Conservation (phyloP, 2,329 filamentous ascomycete genomes). For the Cladosporium oxysporum region DNA sequence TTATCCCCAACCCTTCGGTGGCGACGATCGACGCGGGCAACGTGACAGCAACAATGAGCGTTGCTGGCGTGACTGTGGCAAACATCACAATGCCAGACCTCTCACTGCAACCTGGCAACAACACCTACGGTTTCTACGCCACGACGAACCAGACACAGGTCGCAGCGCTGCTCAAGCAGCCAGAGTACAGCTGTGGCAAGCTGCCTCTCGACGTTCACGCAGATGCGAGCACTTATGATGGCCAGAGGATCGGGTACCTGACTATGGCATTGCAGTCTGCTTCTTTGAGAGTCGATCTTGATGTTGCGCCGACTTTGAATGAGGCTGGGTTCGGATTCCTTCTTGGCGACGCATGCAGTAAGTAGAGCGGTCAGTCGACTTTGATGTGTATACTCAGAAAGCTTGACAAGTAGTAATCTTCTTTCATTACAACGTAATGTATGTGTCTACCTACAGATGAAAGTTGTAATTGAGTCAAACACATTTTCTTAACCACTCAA, state of each 20-base stretch:
- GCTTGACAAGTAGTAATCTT: not conserved
- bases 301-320: not conserved
- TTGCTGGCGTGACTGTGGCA: conserved; percentile 56
- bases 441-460: too few species aligned
- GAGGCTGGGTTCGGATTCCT: conserved; percentile 9
- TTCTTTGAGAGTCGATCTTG: not conserved
- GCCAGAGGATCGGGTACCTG: conserved; percentile 18
- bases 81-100: conserved; percentile 60
- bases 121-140: conserved; percentile 58
- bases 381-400: not conserved
- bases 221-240: conserved; percentile 11
- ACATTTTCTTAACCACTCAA: too few species aligned
- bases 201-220: conserved; percentile 42
- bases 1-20: conserved; percentile 65
- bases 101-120: conserved; percentile 59
- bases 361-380: not conserved
- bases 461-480: too few species aligned
- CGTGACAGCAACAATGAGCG: conserved; percentile 60
- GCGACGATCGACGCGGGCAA: conserved; percentile 70
- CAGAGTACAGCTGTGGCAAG: conserved; percentile 56
- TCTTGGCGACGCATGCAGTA: not conserved
- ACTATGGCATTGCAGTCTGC: conserved; percentile 15
- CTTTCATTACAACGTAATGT: too few species aligned
- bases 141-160: conserved; percentile 55
- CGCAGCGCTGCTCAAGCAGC: conserved; percentile 40